These are phyloP conservation scores for Canna indica DNA, from an alignment of 176 grass and related monocot genomes.

Conservation along the genomic window DNA sequence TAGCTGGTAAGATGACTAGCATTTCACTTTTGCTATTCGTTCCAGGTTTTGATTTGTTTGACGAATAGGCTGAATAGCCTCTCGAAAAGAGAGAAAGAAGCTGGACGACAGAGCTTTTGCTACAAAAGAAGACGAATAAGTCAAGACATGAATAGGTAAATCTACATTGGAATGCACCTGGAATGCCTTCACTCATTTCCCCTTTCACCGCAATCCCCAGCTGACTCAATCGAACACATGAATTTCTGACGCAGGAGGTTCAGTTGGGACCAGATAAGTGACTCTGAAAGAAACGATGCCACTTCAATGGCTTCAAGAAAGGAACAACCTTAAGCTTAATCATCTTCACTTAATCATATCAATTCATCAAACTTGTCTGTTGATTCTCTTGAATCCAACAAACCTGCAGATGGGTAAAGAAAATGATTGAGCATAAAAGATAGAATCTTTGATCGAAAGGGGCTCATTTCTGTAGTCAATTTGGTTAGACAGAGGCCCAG, in stretches of 20 bases:
- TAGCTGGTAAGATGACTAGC: too few relatives aligned
- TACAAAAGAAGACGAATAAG: not conserved
- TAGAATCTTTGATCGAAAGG: not conserved
- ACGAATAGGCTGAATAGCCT: too few relatives aligned
- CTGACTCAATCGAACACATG: constrained; percentile 3
- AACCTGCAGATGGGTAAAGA: not conserved
- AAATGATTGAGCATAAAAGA: not conserved
- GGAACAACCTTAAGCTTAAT: not conserved
- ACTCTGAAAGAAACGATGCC: not conserved
- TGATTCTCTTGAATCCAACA: not conserved
- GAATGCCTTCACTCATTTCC: not conserved
- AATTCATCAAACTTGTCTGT: not conserved
- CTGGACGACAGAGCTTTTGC: not conserved
- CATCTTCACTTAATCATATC: not conserved
- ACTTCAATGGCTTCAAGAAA: not conserved
- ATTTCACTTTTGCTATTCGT: not conserved
- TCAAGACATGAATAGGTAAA: not conserved
- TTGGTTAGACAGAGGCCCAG: not conserved
- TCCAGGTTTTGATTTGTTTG: not conserved
- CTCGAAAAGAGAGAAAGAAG: not conserved
- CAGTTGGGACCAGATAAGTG: not conserved
- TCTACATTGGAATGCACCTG: not conserved
- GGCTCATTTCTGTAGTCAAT: not conserved
- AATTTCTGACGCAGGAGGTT: not conserved
- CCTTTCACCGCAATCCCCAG: not conserved